Conservation (phyloP, 1,139 yeast species). For the Pichia sp. region DNA sequence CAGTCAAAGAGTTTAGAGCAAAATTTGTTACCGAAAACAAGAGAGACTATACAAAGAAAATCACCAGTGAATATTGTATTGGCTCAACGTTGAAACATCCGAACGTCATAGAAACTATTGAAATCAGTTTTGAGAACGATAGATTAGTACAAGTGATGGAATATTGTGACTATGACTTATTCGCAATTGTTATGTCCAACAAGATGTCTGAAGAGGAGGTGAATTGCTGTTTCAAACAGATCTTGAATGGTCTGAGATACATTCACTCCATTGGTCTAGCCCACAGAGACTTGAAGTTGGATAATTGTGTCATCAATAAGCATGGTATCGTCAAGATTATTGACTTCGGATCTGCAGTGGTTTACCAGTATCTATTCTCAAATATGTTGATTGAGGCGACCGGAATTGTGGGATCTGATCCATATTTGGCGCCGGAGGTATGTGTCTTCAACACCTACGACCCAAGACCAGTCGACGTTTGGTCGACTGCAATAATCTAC, state of each 20-base stretch:
- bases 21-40: slow-evolving; percentile 77
- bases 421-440: slow-evolving; percentile 96
- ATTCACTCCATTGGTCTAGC: slow-evolving; percentile 88
- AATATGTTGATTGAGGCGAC: slow-evolving; percentile 73
- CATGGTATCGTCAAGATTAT: slow-evolving; percentile 87
- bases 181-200: slow-evolving; percentile 97
- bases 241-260: slow-evolving; percentile 77
- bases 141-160: slow-evolving; percentile 96
- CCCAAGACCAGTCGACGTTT: slow-evolving; percentile 89
- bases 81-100: slow-evolving; percentile 95
- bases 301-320: slow-evolving; percentile 84
- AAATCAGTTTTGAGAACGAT: slow-evolving; percentile 80
- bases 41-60: slow-evolving; percentile 89
- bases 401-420: slow-evolving; percentile 97
- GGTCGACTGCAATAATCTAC: slow-evolving; percentile 93
- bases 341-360: slow-evolving; percentile 95
- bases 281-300: slow-evolving; percentile 91
- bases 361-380: slow-evolving; percentile 88
- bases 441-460: slow-evolving; percentile 70
- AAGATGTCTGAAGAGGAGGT: slow-evolving; percentile 82
- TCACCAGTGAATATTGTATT: slow-evolving; percentile 95
- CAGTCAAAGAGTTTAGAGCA: slow-evolving; percentile 93
- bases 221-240: slow-evolving; percentile 85
- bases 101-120: slow-evolving; percentile 88
- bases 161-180: slow-evolving; percentile 92